Evolutionary conservation across 2,329 filamentous ascomycete genomes (phyloP).

Genomic region (Penicillium verrucosum): DNA sequence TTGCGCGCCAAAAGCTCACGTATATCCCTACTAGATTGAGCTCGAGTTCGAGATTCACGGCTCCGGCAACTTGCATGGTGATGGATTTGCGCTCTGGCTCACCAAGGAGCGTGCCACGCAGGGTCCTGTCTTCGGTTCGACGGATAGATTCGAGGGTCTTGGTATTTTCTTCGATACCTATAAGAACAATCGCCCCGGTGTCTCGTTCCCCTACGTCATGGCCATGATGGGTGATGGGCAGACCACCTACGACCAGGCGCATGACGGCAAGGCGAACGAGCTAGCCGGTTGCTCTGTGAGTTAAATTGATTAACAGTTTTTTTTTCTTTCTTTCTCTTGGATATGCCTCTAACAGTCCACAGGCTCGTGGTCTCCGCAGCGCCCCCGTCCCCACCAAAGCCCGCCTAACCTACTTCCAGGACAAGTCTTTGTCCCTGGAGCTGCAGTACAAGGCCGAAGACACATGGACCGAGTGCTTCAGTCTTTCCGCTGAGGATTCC

Average conservation of each 20-base stretch:
- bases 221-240: slow-evolving; percentile 94
- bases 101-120: slow-evolving; percentile 82
- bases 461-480: slow-evolving; percentile 88
- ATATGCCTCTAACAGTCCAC: neutral
- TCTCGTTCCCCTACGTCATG: slow-evolving; percentile 97
- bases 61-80: slow-evolving; percentile 83
- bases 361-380: slow-evolving; percentile 82
- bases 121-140: slow-evolving; percentile 83
- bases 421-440: slow-evolving; percentile 85
- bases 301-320: neutral
- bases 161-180: slow-evolving; percentile 98
- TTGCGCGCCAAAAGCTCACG: neutral
- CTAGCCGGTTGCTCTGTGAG: slow-evolving; percentile 83
- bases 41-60: slow-evolving; percentile 94
- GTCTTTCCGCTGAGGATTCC: slow-evolving; percentile 57
- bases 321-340: neutral
- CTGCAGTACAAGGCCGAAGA: slow-evolving; percentile 90
- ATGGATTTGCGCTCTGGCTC: slow-evolving; percentile 97
- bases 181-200: slow-evolving; percentile 97
- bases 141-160: slow-evolving; percentile 87
- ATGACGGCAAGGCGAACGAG: slow-evolving; percentile 91
- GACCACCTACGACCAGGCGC: slow-evolving; percentile 84
- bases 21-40: slow-evolving; percentile 58
- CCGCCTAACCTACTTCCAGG: slow-evolving; percentile 91
- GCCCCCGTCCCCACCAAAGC: slow-evolving; percentile 77